Base-by-base conservation (phyloP, 2,329 filamentous ascomycete genomes). In the Diatrype stigma region DNA sequence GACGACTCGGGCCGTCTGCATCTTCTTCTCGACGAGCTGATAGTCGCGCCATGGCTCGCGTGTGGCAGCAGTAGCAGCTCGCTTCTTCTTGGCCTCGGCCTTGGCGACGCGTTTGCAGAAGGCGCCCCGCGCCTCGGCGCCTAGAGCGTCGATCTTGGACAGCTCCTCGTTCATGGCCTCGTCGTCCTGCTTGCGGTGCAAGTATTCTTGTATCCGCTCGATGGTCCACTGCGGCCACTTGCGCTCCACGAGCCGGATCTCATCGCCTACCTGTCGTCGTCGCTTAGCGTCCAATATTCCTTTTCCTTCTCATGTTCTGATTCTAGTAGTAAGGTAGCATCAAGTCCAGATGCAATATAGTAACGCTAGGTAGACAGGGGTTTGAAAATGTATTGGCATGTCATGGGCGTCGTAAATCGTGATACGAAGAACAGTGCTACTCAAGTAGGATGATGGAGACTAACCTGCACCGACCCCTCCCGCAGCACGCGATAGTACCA, bases 401-500 rank as follows among this genome's bases (percentile, higher is more conserved):
- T 10, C 26, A 30, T 30, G 26, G n/a, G n/a, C n/a, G n/a, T n/a
- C n/a, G n/a, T n/a, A n/a, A n/a, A n/a, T n/a, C n/a, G n/a, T n/a
- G n/a, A n/a, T n/a, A n/a, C n/a, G n/a, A n/a, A n/a, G n/a, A n/a
- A n/a, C n/a, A n/a, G n/a, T n/a, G n/a, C n/a, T n/a, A n/a, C n/a
- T n/a, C n/a, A n/a, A n/a, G n/a, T n/a, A n/a, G n/a, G n/a, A n/a
- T n/a, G n/a, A n/a, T n/a, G n/a, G n/a, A 44, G 22, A 44, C 40
- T n/a, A 23, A 44, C 40, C 22, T 71, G 64, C 40, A 87, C 75
- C 0, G 61, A 68, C 0, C 85, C 84, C 30, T 78, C 73, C 2
- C 70, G 68, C 16, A 86, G 61, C 1, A 87, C 78, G 2, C 83
- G 77, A 56, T 86, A 86, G 61, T 86, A 80, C 84, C 83, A 87